Percentiles rank a stretch among this genome's conserved stretches.
These are phyloP conservation scores for Leucaena leucocephala DNA, from an alignment of 306 rosid species.

Conservation along the genomic window DNA sequence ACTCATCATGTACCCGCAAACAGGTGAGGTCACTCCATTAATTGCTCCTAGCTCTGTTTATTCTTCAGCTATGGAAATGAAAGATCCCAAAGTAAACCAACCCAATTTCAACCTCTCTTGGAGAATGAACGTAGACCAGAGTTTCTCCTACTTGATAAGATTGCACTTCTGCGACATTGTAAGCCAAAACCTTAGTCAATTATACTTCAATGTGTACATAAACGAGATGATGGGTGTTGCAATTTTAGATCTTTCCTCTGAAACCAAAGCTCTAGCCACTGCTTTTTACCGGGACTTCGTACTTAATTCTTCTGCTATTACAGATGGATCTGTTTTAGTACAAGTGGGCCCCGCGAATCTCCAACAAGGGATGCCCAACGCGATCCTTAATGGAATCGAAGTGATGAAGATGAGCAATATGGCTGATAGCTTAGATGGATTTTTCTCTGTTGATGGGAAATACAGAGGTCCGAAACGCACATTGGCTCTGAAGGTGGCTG, in stretches of 20 bases:
- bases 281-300: slow-evolving; percentile 69
- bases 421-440: slow-evolving; percentile 65
- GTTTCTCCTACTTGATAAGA: slow-evolving; percentile 71
- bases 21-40: slow-evolving; percentile 44
- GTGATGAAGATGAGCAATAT: slow-evolving; percentile 72
- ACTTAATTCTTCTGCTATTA: slow-evolving; percentile 42
- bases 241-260: slow-evolving; percentile 62
- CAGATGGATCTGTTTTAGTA: slow-evolving; percentile 55
- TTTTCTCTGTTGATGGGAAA: slow-evolving; percentile 50
- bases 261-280: slow-evolving; percentile 58
- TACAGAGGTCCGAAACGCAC: slow-evolving; percentile 45
- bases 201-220: slow-evolving; percentile 69
- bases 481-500: slow-evolving; percentile 42
- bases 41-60: slow-evolving; percentile 69
- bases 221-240: slow-evolving; percentile 54
- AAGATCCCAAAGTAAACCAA: slow-evolving; percentile 44
- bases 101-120: slow-evolving; percentile 70
- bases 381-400: slow-evolving; percentile 80
- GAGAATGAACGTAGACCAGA: slow-evolving; percentile 62
- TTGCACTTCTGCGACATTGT: slow-evolving; percentile 88
- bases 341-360: slow-evolving; percentile 59
- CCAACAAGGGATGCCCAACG: slow-evolving; percentile 48
- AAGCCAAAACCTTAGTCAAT: slow-evolving; percentile 46
- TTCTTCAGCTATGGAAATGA: slow-evolving; percentile 56
- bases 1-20: slow-evolving; percentile 49